Evolutionary conservation across 805 yeast genomes (phyloP).

Genomic region (Scheffersomyces ergatensis): DNA sequence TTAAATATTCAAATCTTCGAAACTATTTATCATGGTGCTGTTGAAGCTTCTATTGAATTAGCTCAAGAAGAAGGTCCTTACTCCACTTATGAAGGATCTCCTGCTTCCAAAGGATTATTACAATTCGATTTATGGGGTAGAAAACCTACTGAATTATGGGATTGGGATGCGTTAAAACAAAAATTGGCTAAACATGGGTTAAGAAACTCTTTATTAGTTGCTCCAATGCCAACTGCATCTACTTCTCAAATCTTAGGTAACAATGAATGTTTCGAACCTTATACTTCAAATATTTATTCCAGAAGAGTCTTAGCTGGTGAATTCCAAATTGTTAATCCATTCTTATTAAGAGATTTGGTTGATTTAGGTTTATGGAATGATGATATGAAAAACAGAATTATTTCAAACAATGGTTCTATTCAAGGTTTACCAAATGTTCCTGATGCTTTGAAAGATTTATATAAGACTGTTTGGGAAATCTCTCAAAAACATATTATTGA

Average conservation of each 20-base stretch:
- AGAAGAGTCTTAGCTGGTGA: slow-evolving; percentile 65
- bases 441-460: slow-evolving; percentile 50
- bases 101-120: slow-evolving; percentile 56
- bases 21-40: slow-evolving; percentile 59
- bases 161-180: slow-evolving; percentile 56
- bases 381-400: slow-evolving; percentile 54
- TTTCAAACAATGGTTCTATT: slow-evolving; percentile 56
- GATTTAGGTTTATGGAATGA: slow-evolving; percentile 60
- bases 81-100: slow-evolving; percentile 52
- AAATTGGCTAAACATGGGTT: slow-evolving; percentile 48
- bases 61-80: slow-evolving; percentile 52
- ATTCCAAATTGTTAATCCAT: slow-evolving; percentile 62
- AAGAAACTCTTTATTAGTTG: slow-evolving; percentile 59
- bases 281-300: slow-evolving; percentile 59
- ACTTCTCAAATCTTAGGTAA: slow-evolving; percentile 62
- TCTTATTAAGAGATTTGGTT: slow-evolving; percentile 54
- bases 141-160: slow-evolving; percentile 58
- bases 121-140: slow-evolving; percentile 60
- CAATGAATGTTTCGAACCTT: slow-evolving; percentile 64
- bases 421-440: slow-evolving; percentile 56
- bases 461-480: slow-evolving; percentile 63
- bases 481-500: slow-evolving; percentile 58
- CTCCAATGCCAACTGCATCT: slow-evolving; percentile 70
- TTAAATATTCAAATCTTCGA: slow-evolving; percentile 60
- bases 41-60: slow-evolving; percentile 56